phyloP scores from a whole-genome alignment of 768 basidiomycete species.

The Coprinellus micaceus region DNA sequence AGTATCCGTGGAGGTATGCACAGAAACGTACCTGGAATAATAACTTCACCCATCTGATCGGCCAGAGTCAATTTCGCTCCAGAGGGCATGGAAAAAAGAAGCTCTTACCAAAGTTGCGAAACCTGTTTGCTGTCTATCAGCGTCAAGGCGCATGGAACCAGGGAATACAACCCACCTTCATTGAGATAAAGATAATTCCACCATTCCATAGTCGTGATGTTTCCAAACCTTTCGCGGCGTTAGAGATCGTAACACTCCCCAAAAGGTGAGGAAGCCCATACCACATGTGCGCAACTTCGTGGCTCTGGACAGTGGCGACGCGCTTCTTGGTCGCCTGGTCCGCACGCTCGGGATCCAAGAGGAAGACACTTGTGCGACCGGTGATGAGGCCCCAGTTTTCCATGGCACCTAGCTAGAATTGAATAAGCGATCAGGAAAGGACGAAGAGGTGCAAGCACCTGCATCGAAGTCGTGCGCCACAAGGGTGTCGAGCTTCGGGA shows the following conservation, averaged over 20 bases:
- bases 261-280: slow-evolving; percentile 27
- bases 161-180: slow-evolving; percentile 47
- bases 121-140: slow-evolving; percentile 36
- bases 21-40: slow-evolving; percentile 60
- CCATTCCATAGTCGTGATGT: slow-evolving; percentile 93
- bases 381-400: slow-evolving; percentile 95
- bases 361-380: slow-evolving; percentile 76
- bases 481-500: slow-evolving; percentile 93
- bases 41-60: slow-evolving; percentile 79
- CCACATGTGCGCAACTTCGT: slow-evolving; percentile 88
- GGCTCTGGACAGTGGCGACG: slow-evolving; percentile 75
- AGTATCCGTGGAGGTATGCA: neutral
- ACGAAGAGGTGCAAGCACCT: slow-evolving; percentile 35
- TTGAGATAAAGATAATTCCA: slow-evolving; percentile 84
- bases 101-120: slow-evolving; percentile 73
- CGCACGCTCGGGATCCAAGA: slow-evolving; percentile 73
- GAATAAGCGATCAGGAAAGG: neutral
- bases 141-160: neutral
- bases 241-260: neutral
- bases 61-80: slow-evolving; percentile 8
- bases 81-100: neutral
- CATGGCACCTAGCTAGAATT: slow-evolving; percentile 61
- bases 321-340: slow-evolving; percentile 73
- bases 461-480: slow-evolving; percentile 88
- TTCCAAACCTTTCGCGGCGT: slow-evolving; percentile 63